Percentiles rank a stretch among this genome's conserved stretches.
phyloP scores from a whole-genome alignment of 2,329 filamentous ascomycete species.

The Chaetomium globosum region DNA sequence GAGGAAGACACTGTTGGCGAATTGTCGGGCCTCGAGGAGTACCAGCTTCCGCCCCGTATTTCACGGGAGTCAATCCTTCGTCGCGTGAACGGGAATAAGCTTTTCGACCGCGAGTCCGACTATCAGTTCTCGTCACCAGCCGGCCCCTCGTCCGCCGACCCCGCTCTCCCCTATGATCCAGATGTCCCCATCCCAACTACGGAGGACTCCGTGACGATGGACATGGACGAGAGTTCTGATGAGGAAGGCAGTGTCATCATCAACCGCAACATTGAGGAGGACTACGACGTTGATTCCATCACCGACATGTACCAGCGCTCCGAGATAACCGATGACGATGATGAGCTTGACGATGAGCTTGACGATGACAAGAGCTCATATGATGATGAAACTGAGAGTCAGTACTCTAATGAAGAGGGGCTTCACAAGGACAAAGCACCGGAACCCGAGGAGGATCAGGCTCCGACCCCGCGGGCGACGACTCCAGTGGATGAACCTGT shows the following conservation, averaged over 20 bases:
- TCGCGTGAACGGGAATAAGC: constrained; percentile 71
- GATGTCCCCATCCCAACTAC: constrained; percentile 88
- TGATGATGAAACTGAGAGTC: constrained; percentile 55
- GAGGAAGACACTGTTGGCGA: constrained; percentile 64
- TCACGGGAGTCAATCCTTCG: constrained; percentile 92
- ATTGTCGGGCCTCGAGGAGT: constrained; percentile 61
- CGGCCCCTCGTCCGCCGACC: constrained; percentile 61
- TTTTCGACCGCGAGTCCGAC: constrained; percentile 61
- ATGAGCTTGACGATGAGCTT: constrained; percentile 39
- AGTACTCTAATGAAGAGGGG: constrained; percentile 51
- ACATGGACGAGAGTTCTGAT: constrained; percentile 49
- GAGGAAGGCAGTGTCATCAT: constrained; percentile 65
- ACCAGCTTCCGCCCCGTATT: constrained; percentile 73
- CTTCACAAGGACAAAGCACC: constrained; percentile 33
- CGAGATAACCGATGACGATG: constrained; percentile 42
- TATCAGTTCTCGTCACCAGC: constrained; percentile 66
- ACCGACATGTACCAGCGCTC: constrained; percentile 65
- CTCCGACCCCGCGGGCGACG: constrained; percentile 53
- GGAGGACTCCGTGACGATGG: constrained; percentile 61
- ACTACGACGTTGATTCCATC: constrained; percentile 67
- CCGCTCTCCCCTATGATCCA: constrained; percentile 70
- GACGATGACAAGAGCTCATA: constrained; percentile 38
- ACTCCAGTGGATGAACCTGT: constrained; percentile 43
- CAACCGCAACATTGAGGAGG: constrained; percentile 64
- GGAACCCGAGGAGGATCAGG: constrained; percentile 30